Evolutionary conservation across 2,329 filamentous ascomycete genomes (phyloP).

Genomic region (Lomentospora prolificans): DNA sequence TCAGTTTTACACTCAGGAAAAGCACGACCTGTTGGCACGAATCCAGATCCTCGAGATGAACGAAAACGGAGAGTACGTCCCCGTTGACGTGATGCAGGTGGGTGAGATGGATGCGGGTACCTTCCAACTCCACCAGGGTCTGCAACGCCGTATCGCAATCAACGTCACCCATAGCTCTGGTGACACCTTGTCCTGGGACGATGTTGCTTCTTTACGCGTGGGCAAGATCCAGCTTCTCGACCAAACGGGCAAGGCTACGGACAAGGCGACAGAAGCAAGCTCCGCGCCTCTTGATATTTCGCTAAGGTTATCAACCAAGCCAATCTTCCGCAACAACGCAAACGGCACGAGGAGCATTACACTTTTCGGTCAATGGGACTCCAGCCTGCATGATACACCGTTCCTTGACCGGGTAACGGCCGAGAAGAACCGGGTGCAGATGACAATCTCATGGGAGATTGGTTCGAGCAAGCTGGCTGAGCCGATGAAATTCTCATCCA

Average conservation of each 20-base stretch:
- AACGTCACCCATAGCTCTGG: conserved; percentile 88
- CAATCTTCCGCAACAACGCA: conserved; percentile 71
- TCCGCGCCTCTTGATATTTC: conserved; percentile 59
- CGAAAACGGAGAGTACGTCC: conserved; percentile 81
- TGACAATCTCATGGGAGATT: conserved; percentile 80
- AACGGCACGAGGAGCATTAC: conserved; percentile 85
- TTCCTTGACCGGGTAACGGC: conserved; percentile 86
- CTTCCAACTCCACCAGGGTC: conserved; percentile 89
- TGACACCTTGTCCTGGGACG: conserved; percentile 79
- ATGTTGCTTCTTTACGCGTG: conserved; percentile 66
- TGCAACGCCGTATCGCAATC: conserved; percentile 80
- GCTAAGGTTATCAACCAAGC: conserved; percentile 67
- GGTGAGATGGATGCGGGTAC: conserved; percentile 78
- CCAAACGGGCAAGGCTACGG: conserved; percentile 72
- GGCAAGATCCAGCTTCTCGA: conserved; percentile 78
- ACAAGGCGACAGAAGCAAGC: conserved; percentile 47
- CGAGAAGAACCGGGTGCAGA: conserved; percentile 87
- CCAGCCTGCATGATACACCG: conserved; percentile 82
- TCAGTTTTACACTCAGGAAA: conserved; percentile 87
- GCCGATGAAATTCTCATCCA: conserved; percentile 77
- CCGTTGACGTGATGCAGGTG: conserved; percentile 84
- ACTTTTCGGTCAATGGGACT: conserved; percentile 92
- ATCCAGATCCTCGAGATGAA: conserved; percentile 86
- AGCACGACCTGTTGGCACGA: conserved; percentile 82
- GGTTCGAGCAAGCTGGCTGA: conserved; percentile 74